These are phyloP conservation scores for Dendrobium nobile DNA, from an alignment of 106 monocot species.

Conservation along the genomic window DNA sequence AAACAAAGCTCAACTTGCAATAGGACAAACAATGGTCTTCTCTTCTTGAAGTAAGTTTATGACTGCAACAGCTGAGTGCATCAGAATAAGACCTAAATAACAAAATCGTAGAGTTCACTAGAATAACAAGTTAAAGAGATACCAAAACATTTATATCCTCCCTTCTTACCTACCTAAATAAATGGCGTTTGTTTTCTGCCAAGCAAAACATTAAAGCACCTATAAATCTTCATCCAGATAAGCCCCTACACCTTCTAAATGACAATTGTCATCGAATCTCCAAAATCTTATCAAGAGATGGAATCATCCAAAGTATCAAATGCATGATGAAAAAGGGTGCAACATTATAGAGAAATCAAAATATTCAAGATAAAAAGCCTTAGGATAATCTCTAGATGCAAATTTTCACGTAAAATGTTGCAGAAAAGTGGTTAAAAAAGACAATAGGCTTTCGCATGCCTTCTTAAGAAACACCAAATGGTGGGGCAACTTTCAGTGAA, in stretches of 20 bases:
- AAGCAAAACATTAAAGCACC: too few species aligned
- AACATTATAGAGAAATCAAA: not conserved
- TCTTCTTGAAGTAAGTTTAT: too few species aligned
- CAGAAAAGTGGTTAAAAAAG: not conserved
- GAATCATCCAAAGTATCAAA: not conserved
- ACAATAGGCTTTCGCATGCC: not conserved
- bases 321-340: not conserved
- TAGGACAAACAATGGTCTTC: too few species aligned
- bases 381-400: not conserved
- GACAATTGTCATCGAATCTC: not conserved
- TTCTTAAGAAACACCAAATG: too few species aligned
- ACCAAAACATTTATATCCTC: too few species aligned
- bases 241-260: not conserved
- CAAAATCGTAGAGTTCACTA: not conserved
- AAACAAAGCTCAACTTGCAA: too few species aligned
- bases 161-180: too few species aligned
- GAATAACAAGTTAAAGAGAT: too few species aligned
- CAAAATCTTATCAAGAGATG: not conserved
- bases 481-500: not conserved
- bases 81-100: not conserved
- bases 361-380: not conserved
- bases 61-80: too few species aligned
- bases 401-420: not conserved
- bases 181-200: not conserved
- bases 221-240: not conserved